Base-by-base conservation (phyloP, 2,329 filamentous ascomycete genomes). In the Penicillium sp. region DNA sequence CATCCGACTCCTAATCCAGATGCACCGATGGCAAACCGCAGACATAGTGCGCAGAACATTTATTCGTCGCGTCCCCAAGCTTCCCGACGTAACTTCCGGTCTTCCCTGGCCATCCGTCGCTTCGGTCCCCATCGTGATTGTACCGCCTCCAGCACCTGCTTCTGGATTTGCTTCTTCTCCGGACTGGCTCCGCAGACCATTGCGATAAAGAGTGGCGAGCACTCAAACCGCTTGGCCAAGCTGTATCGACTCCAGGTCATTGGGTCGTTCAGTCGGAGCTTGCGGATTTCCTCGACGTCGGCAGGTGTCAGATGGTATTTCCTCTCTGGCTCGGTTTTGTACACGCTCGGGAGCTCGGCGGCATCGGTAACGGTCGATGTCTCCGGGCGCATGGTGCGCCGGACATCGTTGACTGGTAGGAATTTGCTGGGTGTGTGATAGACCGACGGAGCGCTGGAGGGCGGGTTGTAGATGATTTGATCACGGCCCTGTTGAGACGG, bases 351-450 rank as follows among this genome's bases (percentile, higher is more conserved):
- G 1, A 84, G 70, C 13, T 64, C 59, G 24, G 65, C 58, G 47
- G 61, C 47, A 29, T 59, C 60, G 17, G 45, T 17, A 37, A 49
- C 58, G 4, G 63, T 48, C 1, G 71, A 58, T 32, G 59, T 56
- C 45, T 71, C 59, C n/a, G 69, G 56, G 60, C 78, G 78, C 24
- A 84, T 67, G 34, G 68, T 63, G 55, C 77, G 72, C 49, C 85
- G 77, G 18, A 76, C 74, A 70, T 88, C 85, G 56, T 77, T 74
- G 47, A 75, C 66, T 4, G 85, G 85, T 7, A 88, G 76, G 67
- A 88, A 88, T 58, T 85, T 84, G 23, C 78, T 71, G 1, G 85
- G 85, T 1, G 85, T 88, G 65, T 86, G 82, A 63, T 84, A 85
- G 20, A 84, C 79, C 54, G 78, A 84, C 7, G 85, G 84, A 6